Conservation (phyloP, 352 stramenopile species). For the Phytopythium boreale region DNA sequence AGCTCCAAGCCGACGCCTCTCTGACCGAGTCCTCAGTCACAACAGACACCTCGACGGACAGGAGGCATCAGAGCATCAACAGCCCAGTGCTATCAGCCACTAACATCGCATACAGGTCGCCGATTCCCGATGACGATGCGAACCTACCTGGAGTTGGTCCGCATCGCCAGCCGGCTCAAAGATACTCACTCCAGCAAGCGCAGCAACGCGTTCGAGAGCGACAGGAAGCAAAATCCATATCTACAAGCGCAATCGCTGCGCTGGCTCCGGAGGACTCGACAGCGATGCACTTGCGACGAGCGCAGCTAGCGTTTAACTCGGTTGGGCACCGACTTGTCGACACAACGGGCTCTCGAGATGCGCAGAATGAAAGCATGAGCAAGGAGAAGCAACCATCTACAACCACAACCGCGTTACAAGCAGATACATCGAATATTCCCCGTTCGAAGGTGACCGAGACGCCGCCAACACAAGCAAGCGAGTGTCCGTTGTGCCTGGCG, state of each 20-base stretch:
- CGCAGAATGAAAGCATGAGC: not conserved
- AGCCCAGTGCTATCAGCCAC: too few species aligned
- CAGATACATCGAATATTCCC: not conserved
- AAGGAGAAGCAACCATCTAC: not conserved
- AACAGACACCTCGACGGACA: not conserved
- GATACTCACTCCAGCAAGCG: constrained; percentile 6
- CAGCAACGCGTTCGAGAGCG: constrained; percentile 20
- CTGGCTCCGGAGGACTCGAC: constrained; percentile 4
- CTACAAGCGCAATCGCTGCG: constrained; percentile 10
- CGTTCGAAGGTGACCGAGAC: not conserved
- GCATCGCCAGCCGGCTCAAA: not conserved
- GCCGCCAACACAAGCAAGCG: not conserved
- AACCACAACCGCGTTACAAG: too few species aligned
- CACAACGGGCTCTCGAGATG: constrained; percentile 1
- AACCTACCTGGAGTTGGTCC: not conserved
- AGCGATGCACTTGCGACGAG: constrained; percentile 13
- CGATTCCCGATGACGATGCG: too few species aligned
- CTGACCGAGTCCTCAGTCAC: not conserved
- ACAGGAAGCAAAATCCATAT: constrained; percentile 6
- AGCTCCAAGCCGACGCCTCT: not conserved
- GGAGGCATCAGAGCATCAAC: too few species aligned
- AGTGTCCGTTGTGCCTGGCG: constrained; percentile 30
- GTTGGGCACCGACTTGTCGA: constrained; percentile 18
- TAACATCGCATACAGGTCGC: too few species aligned
- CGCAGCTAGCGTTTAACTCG: constrained; percentile 19